These are phyloP conservation scores for Mycena polygramma DNA, from an alignment of 768 basidiomycete genomes.

Conservation along the genomic window DNA sequence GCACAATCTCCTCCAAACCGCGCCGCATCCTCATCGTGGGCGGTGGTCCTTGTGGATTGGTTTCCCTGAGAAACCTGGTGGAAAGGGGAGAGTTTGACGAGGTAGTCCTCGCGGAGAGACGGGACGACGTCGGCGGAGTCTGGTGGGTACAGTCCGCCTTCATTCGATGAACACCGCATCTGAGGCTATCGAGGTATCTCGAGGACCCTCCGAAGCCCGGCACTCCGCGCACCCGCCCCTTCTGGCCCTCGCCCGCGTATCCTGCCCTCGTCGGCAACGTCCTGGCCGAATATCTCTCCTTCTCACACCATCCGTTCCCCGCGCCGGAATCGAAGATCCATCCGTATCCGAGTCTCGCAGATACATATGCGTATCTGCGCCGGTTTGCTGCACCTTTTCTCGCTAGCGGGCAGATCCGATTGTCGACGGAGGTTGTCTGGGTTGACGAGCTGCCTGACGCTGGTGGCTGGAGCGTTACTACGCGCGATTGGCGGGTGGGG, in stretches of 20 bases:
- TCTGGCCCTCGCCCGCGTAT: constrained; percentile 48
- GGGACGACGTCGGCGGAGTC: constrained; percentile 63
- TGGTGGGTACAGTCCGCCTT: constrained; percentile 51
- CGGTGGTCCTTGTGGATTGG: constrained; percentile 62
- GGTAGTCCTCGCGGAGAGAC: constrained; percentile 61
- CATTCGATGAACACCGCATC: too few relatives aligned
- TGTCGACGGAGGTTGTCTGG: constrained; percentile 44
- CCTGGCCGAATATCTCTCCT: constrained; percentile 46
- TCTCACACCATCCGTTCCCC: constrained; percentile 48
- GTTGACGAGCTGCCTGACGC: constrained; percentile 39
- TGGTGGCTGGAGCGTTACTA: constrained; percentile 44
- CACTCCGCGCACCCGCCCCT: constrained; percentile 14
- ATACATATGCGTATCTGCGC: constrained; percentile 45
- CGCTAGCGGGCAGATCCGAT: constrained; percentile 40
- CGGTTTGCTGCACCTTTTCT: constrained; percentile 43
- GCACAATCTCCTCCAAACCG: constrained; percentile 36
- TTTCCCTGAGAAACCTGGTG: constrained; percentile 62
- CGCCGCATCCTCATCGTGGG: constrained; percentile 59
- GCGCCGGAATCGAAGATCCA: constrained; percentile 38
- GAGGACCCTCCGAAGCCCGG: constrained; percentile 18
- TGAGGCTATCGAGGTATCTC: constrained; percentile 25
- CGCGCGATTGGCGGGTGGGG: constrained; percentile 43
- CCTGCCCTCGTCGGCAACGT: constrained; percentile 52
- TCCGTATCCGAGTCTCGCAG: constrained; percentile 46
- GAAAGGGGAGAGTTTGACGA: constrained; percentile 55